Evolutionary conservation across 805 yeast species (phyloP), one percentile per base, ranked within the genome.

Genomic region (Soucietia sequanensis): DNA sequence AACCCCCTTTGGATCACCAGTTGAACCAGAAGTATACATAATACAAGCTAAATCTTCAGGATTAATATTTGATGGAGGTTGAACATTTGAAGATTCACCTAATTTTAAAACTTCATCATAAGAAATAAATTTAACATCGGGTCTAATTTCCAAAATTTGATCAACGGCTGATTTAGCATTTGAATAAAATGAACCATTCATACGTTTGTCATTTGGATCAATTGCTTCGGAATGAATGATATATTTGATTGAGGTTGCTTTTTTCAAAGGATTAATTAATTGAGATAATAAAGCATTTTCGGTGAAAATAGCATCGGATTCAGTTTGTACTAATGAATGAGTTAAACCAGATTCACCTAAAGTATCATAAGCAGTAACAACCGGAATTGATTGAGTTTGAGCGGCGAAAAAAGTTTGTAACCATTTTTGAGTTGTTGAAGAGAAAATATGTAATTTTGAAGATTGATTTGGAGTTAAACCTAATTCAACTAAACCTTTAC

Each of bases 311-410:
- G 82, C 95, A 35, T 62, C 70, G 18, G 95, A 78, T 31, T 73
- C 85, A 4, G 98, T 88, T 65, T 90, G 86, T 26, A 75, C 72
- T 54, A 93, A 71, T 3, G 97, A 89, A 62, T 84, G 95, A 38
- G 82, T 83, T 54, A 90, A 73, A 16, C 96, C 96, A 23, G 75
- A 73, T 62, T 88, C 95, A 38, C 97, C 97, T 46, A 90, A 72
- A 27, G 96, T 88, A 60, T 90, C 97, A 62, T 93, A 93, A 24
- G 99, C 98, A 11, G 99, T 93, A 26, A 89, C 98, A 38, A 84
- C 75, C 16, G 98, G 85, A 41, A 93, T 81, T 32, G 75, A 65
- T 62, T 88, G 96, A 34, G 89, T 69, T 49, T 78, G 77, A 34
- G 87, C 74, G 11, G 90, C 96, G 39, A 87, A 60, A 45, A 80